Percentiles rank a stretch among this genome's conserved stretches.
These are phyloP conservation scores for Macaranga tanarius DNA, from an alignment of 441 rosid species.

Conservation along the genomic window DNA sequence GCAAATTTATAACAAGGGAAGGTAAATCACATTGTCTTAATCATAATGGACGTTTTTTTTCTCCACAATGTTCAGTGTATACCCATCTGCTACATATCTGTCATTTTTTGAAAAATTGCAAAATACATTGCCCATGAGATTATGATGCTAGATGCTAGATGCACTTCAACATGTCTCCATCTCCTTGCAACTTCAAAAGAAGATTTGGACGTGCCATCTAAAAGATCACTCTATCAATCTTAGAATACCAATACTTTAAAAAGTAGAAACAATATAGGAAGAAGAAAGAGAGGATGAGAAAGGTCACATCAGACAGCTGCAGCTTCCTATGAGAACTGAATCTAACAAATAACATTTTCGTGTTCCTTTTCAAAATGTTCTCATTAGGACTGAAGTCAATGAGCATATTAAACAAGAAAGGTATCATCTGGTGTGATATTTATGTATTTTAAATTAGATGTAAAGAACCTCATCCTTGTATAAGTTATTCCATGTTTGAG, in stretches of 20 bases:
- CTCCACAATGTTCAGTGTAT: too few relatives aligned
- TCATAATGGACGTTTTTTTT: background rate
- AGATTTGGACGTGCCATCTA: background rate
- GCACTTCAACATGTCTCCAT: background rate
- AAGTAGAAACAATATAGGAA: too few relatives aligned
- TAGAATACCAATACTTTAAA: background rate
- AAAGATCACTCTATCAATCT: background rate
- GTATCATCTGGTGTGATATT: background rate
- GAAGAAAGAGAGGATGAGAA: background rate
- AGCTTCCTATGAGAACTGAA: constrained; percentile 1
- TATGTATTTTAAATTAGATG: background rate
- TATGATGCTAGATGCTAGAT: background rate
- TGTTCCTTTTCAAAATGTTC: background rate
- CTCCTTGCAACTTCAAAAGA: background rate
- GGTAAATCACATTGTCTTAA: background rate
- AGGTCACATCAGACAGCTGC: background rate
- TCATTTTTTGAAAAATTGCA: background rate
- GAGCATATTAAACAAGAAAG: background rate
- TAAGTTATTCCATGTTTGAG: background rate
- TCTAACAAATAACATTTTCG: background rate
- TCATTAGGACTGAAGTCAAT: background rate
- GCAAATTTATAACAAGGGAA: background rate
- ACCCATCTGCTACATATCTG: background rate
- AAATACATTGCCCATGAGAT: background rate
- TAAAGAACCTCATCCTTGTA: background rate